Base-by-base conservation (phyloP, 768 basidiomycete genomes). In the Psilocybe cyanescens region DNA sequence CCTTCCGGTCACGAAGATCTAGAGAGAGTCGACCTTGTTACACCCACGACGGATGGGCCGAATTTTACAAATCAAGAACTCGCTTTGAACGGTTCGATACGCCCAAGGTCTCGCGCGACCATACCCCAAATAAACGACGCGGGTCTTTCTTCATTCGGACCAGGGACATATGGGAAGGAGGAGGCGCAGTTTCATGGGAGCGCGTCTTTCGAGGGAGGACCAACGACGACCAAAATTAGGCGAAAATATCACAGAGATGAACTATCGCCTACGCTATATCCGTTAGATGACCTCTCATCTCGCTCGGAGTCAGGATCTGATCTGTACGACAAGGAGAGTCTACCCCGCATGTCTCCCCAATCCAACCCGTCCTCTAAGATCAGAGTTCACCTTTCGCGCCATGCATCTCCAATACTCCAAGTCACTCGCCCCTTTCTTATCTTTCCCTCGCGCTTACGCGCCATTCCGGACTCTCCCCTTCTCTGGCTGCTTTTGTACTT, bases 401-500 rank as follows among this genome's bases (percentile, higher is more conserved):
- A 55, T 17, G 55, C 4, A 19, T 33, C 60, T 4, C 24, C 2
- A 44, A 46, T 52, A 14, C 39, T 17, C 39, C 30, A 53, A 35
- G 31, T 53, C 48, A 33, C 49, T 17, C 60, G 49, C 41, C 12
- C 50, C 12, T 31, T 46, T 30, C 48, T 55, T 9, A 4, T 45
- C 16, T 8, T 33, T 28, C 30, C 54, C 28, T 35, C 37, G 12
- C 53, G 37, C 41, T 3, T 60, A 48, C 47, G 54, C 54, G 46
- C 54, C 8, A 8, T 60, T 12, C 35, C 54, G 9, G 61, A 68
- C 55, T 73, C 74, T 11, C 74, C 71, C 19, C 57, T 62, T 2
- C 24, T 24, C 56, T 95, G 93, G 93, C 83, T 98, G 16, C 66
- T 74, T 3, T 79, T 94, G 62, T 99, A 97, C 78, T 98, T 99